Evolutionary conservation across 345 rosid genomes (phyloP).

Genomic region (Linum lewisii): DNA sequence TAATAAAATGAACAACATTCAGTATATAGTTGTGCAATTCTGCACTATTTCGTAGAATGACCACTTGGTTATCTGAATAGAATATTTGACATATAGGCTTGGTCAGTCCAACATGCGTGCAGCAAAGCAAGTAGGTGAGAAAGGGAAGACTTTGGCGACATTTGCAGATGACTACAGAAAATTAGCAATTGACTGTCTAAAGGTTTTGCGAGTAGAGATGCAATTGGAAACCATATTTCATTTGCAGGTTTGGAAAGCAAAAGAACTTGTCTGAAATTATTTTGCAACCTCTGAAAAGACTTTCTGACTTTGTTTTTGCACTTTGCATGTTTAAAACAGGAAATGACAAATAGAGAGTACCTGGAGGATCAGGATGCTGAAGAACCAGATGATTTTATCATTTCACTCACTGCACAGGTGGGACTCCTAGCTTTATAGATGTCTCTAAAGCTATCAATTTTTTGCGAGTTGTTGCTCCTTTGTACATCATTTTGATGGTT

Average conservation of each 20-base stretch:
- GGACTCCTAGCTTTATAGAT: not conserved
- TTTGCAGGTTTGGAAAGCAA: conserved; percentile 59
- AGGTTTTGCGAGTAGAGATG: conserved; percentile 98
- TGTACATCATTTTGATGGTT: not conserved
- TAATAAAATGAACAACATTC: not conserved
- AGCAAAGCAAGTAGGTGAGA: conserved; percentile 43
- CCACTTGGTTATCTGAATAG: conserved; percentile 9
- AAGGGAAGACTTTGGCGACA: conserved; percentile 53
- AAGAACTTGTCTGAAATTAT: not conserved
- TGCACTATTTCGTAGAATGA: not conserved
- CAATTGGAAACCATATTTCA: conserved; percentile 89
- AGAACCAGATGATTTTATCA: conserved; percentile 93
- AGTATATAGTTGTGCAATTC: not conserved
- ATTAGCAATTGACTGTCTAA: conserved; percentile 90
- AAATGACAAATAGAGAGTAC: conserved; percentile 81
- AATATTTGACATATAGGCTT: conserved; percentile 43
- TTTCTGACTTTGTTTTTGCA: conserved; percentile 6
- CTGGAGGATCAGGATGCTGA: conserved; percentile 91
- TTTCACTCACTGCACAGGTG: conserved; percentile 90
- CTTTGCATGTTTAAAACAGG: conserved; percentile 35
- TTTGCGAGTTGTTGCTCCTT: not conserved
- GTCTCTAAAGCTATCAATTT: not conserved
- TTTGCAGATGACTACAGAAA: conserved; percentile 90
- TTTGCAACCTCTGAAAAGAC: not conserved
- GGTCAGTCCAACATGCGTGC: conserved; percentile 44